phyloP scores from a whole-genome alignment of 2,329 filamentous ascomycete species.

The Fonsecaea pedrosoi region DNA sequence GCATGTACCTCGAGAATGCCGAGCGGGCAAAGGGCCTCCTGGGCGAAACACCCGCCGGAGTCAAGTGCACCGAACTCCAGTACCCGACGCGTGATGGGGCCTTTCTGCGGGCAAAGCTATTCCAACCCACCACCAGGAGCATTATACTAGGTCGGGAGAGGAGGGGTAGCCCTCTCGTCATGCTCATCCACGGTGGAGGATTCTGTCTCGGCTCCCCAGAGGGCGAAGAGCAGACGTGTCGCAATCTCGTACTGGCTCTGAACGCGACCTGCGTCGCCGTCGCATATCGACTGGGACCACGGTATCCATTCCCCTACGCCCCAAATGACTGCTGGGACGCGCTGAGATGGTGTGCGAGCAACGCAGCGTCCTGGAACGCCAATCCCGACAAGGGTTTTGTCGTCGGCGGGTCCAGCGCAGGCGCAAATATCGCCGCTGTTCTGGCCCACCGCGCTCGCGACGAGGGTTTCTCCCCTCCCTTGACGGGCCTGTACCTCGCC shows the following conservation, averaged over 20 bases:
- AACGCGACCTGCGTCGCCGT: constrained; percentile 24
- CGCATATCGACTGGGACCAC: constrained; percentile 33
- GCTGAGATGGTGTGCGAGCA: constrained; percentile 21
- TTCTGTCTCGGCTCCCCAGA: constrained; percentile 39
- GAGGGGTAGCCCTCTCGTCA: constrained; percentile 28
- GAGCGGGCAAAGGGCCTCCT: constrained; percentile 21
- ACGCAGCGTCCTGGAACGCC: constrained; percentile 44
- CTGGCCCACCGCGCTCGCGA: constrained; percentile 46
- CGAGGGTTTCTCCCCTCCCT: constrained; percentile 45
- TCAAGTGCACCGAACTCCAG: constrained; percentile 31
- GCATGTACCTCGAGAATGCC: constrained; percentile 18
- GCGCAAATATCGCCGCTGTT: constrained; percentile 46
- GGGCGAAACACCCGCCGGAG: constrained; percentile 26
- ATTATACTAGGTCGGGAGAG: background rate
- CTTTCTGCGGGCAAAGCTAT: constrained; percentile 32
- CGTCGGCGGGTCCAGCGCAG: constrained; percentile 57
- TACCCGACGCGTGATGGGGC: constrained; percentile 38
- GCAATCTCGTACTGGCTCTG: constrained; percentile 31
- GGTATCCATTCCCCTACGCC: constrained; percentile 32
- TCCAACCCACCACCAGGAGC: constrained; percentile 14
- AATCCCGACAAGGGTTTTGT: constrained; percentile 55
- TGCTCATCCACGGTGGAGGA: constrained; percentile 40
- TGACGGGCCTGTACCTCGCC: constrained; percentile 56
- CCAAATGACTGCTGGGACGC: constrained; percentile 26
- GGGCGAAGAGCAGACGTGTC: constrained; percentile 32